Percentiles rank a stretch among this genome's conserved stretches.
phyloP scores from a whole-genome alignment of 257 asterid species.

The Nemophila menziesii region DNA sequence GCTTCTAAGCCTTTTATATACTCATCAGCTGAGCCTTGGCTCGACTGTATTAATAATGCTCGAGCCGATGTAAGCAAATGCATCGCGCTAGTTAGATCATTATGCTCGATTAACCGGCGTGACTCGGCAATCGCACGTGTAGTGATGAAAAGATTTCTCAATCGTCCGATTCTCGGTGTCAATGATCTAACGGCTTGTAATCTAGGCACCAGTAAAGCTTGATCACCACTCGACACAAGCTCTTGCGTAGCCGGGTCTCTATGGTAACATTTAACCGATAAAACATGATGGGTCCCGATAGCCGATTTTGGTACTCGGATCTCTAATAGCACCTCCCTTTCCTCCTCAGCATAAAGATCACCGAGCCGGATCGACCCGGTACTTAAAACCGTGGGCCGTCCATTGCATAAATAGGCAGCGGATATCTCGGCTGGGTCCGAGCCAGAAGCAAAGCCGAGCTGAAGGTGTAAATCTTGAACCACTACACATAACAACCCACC shows the following conservation, averaged over 20 bases:
- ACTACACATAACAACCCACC: constrained; percentile 78
- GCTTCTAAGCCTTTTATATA: constrained; percentile 41
- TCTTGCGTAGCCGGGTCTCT: constrained; percentile 57
- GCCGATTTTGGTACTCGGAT: constrained; percentile 42
- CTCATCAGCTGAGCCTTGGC: constrained; percentile 35
- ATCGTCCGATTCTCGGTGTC: constrained; percentile 34
- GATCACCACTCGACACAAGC: constrained; percentile 34
- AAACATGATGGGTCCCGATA: constrained; percentile 49
- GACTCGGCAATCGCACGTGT: constrained; percentile 78
- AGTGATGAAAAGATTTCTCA: constrained; percentile 47
- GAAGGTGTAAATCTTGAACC: constrained; percentile 58
- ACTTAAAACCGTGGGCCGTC: constrained; percentile 37
- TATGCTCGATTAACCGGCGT: constrained; percentile 46
- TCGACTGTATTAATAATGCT: constrained; percentile 42
- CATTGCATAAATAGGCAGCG: constrained; percentile 51
- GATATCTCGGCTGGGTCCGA: constrained; percentile 77
- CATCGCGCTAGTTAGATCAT: constrained; percentile 53
- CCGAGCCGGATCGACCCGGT: constrained; percentile 52
- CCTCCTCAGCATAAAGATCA: constrained; percentile 76
- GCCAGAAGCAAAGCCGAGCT: constrained; percentile 44
- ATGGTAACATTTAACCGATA: constrained; percentile 39
- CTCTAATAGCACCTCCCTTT: constrained; percentile 53
- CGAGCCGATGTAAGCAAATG: constrained; percentile 65
- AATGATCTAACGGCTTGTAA: constrained; percentile 47
- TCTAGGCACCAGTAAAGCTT: constrained; percentile 44